Base-by-base conservation (phyloP, 228 moss, liverwort and hornwort species). In the Sphagnum fallax region DNA sequence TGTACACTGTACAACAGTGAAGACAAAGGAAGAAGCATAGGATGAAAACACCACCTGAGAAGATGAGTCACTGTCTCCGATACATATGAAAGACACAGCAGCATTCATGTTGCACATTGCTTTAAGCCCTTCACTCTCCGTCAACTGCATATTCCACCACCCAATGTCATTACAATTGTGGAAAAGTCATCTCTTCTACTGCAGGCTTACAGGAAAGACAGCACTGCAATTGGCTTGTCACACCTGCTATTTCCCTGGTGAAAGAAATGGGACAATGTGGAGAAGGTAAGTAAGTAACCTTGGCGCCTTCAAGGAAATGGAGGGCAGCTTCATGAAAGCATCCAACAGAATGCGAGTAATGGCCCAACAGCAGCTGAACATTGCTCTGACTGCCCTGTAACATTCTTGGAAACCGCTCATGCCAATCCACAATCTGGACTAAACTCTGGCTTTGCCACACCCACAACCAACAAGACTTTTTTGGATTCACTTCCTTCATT, bases 21-120 rank as follows among this genome's bases (percentile, higher is more conserved):
- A 32, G 32, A 32, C 32, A 32, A 32, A 32, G 32, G 32, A 32
- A 32, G 32, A 32, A 32, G 32, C 32, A 32, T 32, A 32, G 32
- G 32, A 32, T 32, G 32, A 32, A 32, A 32, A 32, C 7, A 49
- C 70, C 71, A 87, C 83, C 78, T 63, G 72, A 58, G 83, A 86
- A 60, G 81, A 86, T 71, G 76, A 68, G 84, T 92, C 85, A 78
- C 87, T 71, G 84, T 98, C 98, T 73, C 88, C 94, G 15, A 98
- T 73, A 74, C 87, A 91, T 51, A 98, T 80, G 73, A 81, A 90
- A 52, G 92, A 90, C 68, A 98, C 78, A 8, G 90, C 90, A 70
- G 92, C 98, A 78, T 93, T 84, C 61, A 98, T 79, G 78, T 94
- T 82, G 72, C 90, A 90, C 89, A 91, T 87, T 52, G 94, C 93